These are phyloP conservation scores for Polyporus tsugae DNA, from an alignment of 1,284 basidiomycete species.

Conservation along the genomic window DNA sequence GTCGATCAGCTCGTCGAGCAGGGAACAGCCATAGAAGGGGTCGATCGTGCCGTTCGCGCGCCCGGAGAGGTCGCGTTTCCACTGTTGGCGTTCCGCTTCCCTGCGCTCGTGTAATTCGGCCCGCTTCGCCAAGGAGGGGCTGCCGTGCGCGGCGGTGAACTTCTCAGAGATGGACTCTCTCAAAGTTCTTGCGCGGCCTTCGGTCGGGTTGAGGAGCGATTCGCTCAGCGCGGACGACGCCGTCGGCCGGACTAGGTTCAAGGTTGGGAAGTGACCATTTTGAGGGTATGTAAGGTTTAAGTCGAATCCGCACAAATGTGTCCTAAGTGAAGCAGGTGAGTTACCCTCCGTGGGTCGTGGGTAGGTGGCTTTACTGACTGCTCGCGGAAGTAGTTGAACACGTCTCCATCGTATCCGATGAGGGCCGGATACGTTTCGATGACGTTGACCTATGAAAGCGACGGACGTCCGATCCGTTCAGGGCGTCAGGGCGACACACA, in stretches of 20 bases:
- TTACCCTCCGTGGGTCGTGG: no score
- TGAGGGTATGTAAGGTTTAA: conserved; percentile 77
- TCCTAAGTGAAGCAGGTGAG: conserved; percentile 20
- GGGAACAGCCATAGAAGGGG: conserved; percentile 44
- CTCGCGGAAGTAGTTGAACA: conserved; percentile 70
- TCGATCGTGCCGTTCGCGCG: conserved; percentile 43
- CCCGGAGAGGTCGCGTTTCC: conserved; percentile 38
- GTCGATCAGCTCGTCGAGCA: conserved; percentile 44
- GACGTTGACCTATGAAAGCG: conserved; percentile 52
- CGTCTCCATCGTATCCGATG: conserved; percentile 71
- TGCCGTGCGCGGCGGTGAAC: conserved; percentile 21
- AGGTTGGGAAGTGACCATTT: conserved; percentile 55
- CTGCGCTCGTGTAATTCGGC: conserved; percentile 28
- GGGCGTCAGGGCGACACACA: background rate
- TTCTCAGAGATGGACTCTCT: conserved; percentile 23
- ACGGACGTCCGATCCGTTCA: background rate
- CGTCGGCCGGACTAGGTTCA: conserved; percentile 26
- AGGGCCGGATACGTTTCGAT: conserved; percentile 76
- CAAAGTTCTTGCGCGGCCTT: conserved; percentile 23
- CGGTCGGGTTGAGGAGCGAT: conserved; percentile 24
- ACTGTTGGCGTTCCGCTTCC: conserved; percentile 28
- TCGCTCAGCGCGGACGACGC: conserved; percentile 18
- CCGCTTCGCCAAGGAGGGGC: conserved; percentile 16
- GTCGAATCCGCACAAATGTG: conserved; percentile 56
- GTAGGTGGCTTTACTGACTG: conserved; percentile 51